Evolutionary conservation across 2,329 filamentous ascomycete genomes (phyloP).

Genomic region (Fusarium veterinarium): DNA sequence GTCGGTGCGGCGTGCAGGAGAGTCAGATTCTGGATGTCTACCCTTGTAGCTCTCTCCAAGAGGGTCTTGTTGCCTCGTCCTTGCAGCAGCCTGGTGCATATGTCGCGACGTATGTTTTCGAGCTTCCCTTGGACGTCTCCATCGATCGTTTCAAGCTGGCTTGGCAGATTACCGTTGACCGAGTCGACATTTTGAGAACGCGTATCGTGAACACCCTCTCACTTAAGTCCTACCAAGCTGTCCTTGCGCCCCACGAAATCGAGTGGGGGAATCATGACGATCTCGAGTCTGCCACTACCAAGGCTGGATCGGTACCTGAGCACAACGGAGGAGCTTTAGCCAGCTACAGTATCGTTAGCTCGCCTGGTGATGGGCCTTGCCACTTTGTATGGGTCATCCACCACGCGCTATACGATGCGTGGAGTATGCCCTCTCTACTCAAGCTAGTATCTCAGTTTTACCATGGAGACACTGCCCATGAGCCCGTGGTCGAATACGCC

Average conservation of each 20-base stretch:
- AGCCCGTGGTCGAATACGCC: neutral
- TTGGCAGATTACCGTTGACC: constrained; percentile 35
- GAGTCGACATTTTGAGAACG: constrained; percentile 39
- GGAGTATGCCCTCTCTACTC: constrained; percentile 36
- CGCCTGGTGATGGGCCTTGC: neutral
- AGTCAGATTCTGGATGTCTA: constrained; percentile 29
- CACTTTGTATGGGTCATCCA: constrained; percentile 38
- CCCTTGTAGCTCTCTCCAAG: constrained; percentile 34
- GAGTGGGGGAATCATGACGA: constrained; percentile 14
- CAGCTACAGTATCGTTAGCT: constrained; percentile 15
- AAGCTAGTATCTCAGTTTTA: constrained; percentile 21
- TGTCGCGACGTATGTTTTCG: constrained; percentile 33
- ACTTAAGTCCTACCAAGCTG: constrained; percentile 33
- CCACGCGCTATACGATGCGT: constrained; percentile 40
- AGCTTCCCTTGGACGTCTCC: constrained; percentile 14
- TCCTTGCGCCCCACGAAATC: constrained; percentile 19
- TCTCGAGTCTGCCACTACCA: neutral
- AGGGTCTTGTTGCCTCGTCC: constrained; percentile 32
- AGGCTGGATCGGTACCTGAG: constrained; percentile 1
- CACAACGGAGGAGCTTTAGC: constrained; percentile 26
- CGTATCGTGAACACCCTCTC: constrained; percentile 37
- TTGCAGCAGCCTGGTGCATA: constrained; percentile 37
- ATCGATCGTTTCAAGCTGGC: constrained; percentile 28
- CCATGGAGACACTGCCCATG: neutral
- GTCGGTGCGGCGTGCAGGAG: constrained; percentile 11